Evolutionary conservation across 768 basidiomycete genomes (phyloP), one percentile per base, ranked within the genome.

Genomic region (Phylloporus rhodoxanthus): DNA sequence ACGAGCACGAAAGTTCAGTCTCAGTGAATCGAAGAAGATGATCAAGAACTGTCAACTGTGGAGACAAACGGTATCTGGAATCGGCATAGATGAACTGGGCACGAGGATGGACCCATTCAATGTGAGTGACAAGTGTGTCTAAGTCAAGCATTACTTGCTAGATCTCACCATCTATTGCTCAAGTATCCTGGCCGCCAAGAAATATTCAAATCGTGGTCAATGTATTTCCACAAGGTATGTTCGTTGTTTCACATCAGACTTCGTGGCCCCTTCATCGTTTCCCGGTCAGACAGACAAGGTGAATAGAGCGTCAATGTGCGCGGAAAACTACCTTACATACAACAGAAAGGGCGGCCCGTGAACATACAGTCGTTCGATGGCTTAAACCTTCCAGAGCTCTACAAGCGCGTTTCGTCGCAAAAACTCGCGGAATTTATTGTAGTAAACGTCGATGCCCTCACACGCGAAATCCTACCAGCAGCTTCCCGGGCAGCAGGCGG

Each of bases 151-250:
- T 21, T 33, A 7, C 11, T n/a, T 6, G 26, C 21, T 43, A 19
- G 7, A 25, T 43, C 45, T 49, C 23, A 50, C 11, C 17, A 11
- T 10, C 25, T 29, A 38, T 50, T 46, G 3, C 36, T 41, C 45
- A 50, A 89, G 86, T 89, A 81, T 57, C 84, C 84, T 1, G 83
- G 80, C 54, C 79, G 86, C 38, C 74, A 79, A 45, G 74, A 76
- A 1, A 79, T 88, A 7, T 86, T 87, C 55, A 78, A 84, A 45
- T 81, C 77, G 53, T 89, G 86, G 86, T 85, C 85, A 3, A 77
- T 87, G 72, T 87, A 78, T 56, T 87, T 85, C 57, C 86, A 89
- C 65, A 87, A 87, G 71, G 84, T 79, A 44, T 26, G 75, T 51
- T 21, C 20, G 8, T 29, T 43, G 4, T 30, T 29, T 39, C 28